These are phyloP conservation scores for Geranium incanum DNA, from an alignment of 441 rosid species.

Conservation along the genomic window DNA sequence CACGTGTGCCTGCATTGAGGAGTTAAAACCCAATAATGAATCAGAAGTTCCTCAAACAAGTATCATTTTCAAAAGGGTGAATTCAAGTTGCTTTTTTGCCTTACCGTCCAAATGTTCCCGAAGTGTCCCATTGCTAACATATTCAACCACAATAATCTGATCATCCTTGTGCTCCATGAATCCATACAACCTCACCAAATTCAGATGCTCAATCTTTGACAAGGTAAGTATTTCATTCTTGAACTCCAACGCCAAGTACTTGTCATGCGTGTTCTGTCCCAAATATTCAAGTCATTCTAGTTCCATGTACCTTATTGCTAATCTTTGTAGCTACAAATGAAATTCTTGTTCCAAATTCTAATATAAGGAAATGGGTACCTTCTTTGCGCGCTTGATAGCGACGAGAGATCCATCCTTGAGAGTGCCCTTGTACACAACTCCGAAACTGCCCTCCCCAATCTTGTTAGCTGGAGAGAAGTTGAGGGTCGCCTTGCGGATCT, in stretches of 20 bases:
- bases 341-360: slow-evolving; percentile 35
- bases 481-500: slow-evolving; percentile 56
- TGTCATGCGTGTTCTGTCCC: slow-evolving; percentile 63
- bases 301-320: background rate
- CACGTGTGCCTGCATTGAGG: slow-evolving; percentile 44
- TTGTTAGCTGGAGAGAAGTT: slow-evolving; percentile 71
- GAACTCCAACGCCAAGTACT: slow-evolving; percentile 70
- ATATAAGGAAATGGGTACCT: slow-evolving; percentile 19
- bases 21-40: background rate
- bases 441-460: slow-evolving; percentile 90
- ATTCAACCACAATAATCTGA: slow-evolving; percentile 66
- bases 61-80: background rate
- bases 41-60: background rate
- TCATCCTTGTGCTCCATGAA: slow-evolving; percentile 59
- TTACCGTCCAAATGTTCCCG: slow-evolving; percentile 86
- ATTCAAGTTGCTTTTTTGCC: slow-evolving; percentile 19
- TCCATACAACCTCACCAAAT: slow-evolving; percentile 68
- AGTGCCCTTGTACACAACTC: slow-evolving; percentile 79
- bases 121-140: slow-evolving; percentile 79
- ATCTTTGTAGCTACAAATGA: slow-evolving; percentile 20
- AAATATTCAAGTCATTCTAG: slow-evolving; percentile 2
- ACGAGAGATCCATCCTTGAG: slow-evolving; percentile 66
- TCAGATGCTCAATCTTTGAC: slow-evolving; percentile 72
- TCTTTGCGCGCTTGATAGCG: slow-evolving; percentile 85
- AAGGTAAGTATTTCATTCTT: slow-evolving; percentile 67